A percentile compares a stretch with the other conserved stretches of the same genome.
Evolutionary conservation across 2,329 filamentous ascomycete genomes (phyloP).

Genomic region (Pseudocercospora crystallina): DNA sequence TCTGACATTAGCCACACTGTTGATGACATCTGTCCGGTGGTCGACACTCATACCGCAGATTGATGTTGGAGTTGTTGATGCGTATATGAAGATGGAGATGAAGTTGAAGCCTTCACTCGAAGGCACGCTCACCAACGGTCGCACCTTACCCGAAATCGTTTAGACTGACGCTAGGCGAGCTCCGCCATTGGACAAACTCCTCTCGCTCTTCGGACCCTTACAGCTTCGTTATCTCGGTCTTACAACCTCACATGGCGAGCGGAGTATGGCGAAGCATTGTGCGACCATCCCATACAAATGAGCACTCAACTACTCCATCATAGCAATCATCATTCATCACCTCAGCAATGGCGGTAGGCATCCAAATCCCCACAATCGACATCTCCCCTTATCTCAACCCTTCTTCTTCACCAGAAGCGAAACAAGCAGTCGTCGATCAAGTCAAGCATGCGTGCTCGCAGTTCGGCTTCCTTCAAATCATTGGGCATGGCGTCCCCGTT

Average conservation of each 20-base stretch:
- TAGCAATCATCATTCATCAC: neutral
- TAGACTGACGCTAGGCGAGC: neutral
- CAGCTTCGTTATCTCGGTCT: neutral
- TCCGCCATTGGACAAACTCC: neutral
- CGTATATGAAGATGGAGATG: neutral
- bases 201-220: neutral
- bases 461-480: slow-evolving; percentile 47
- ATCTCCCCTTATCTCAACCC: slow-evolving; percentile 40
- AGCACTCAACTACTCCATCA: neutral
- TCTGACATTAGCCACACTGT: neutral
- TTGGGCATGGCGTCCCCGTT: slow-evolving; percentile 41
- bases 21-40: neutral
- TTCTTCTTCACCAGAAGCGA: slow-evolving; percentile 29
- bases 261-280: no score
- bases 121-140: no score
- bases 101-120: no score
- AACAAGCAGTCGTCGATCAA: slow-evolving; percentile 44
- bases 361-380: slow-evolving; percentile 41
- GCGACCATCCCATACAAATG: neutral
- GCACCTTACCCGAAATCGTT: no score
- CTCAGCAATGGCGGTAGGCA: neutral
- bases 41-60: no score
- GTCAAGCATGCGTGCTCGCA: slow-evolving; percentile 41
- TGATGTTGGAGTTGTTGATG: slow-evolving; percentile 1
- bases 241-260: no score